Base-by-base conservation (phyloP, 2,329 filamentous ascomycete species). In the Hymenoscyphus infarciens region DNA sequence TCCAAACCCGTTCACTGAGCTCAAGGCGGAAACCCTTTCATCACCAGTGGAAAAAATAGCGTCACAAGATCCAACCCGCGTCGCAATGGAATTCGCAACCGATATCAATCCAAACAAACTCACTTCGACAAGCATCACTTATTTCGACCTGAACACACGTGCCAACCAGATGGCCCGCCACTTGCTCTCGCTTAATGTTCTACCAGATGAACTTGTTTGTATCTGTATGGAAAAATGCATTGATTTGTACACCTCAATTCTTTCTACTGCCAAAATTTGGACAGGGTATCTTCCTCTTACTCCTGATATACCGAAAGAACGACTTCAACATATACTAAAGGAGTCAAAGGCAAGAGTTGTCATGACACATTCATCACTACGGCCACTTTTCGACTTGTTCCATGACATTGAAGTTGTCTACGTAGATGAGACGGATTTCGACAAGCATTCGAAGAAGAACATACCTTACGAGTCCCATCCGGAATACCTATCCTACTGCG, bases 231-330 rank as follows among this genome's bases (percentile, higher is more conserved):
- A 93, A 25, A 96, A 95, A 72, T 93, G 88, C 0, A 74, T 86
- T 1, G 75, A 86, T 29, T 77, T 96, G 0, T 96, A 96, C 71
- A 80, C 87, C 31, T 82, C 86, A 0, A 90, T 96, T 29, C 78
- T 97, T 33, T 92, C 86, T 1, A 82, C 88, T 25, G 75, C 91
- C 35, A 96, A 96, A 70, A 78, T 85, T 5, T 91, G 91, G 8
- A 87, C 87, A 69, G 91, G 87, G 7, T 95, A 96, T 71, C 76
- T 96, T n/a, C 91, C 92, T 0, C 79, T 96, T 3, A 81, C 91
- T 0, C 89, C 90, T 0, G 85, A 83, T n/a, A 89, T 87, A 0
- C 91, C 92, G 0, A 25, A 71, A 0, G 81, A 85, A 10, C 81
- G 90, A 58, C 77, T 89, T 0, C 73, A 78, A 2, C 77, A 81